Base-by-base conservation (phyloP, 1,284 basidiomycete genomes). In the Coniferiporia sulphurascens region DNA sequence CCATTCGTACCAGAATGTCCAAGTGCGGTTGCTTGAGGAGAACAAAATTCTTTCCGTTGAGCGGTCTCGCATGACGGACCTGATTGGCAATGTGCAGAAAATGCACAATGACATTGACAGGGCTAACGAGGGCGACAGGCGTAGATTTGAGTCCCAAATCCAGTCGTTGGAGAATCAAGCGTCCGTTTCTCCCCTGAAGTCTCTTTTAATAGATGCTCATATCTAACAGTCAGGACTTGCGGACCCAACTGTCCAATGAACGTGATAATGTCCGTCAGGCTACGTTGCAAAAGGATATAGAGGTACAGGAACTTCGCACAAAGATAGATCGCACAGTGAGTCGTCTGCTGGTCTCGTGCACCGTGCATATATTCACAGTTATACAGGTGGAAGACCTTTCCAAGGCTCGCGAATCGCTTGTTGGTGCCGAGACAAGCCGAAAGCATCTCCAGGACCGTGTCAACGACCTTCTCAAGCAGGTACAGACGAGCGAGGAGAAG, bases 81-180 rank as follows among this genome's bases (percentile, higher is more conserved):
- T 97, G 17, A 91, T 97, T 80, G 78, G 82, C 22, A 95, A 91
- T 67, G 86, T 95, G 32, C 91, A 93, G 72, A 87, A 83, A 67
- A 93, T 98, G 85, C 91, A 93, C 67, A 83, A 83, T 58, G 94
- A 97, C 68, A 79, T 92, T 13, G 93, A 96, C 68, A 81, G 85
- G 43, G 88, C 89, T 0, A 85, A 87, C 9, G 84, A 87, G 65
- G 94, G 93, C 62, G 89, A 93, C 66, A 81, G 89, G 12, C 77
- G 84, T 21, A 83, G 91, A 15, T 74, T 96, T 35, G 94, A 97
- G 72, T 84, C 78, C 61, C 87, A 94, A 64, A 74, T 95, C 41
- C 84, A 90, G 65, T 80, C 87, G 70, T 74, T 95, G 56, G 91
- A 95, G 70, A 76, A 75, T 34, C 91, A 95, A 67, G 82, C 80